These are phyloP conservation scores for Termitomyces heimii DNA, from an alignment of 768 basidiomycete genomes.

Conservation along the genomic window DNA sequence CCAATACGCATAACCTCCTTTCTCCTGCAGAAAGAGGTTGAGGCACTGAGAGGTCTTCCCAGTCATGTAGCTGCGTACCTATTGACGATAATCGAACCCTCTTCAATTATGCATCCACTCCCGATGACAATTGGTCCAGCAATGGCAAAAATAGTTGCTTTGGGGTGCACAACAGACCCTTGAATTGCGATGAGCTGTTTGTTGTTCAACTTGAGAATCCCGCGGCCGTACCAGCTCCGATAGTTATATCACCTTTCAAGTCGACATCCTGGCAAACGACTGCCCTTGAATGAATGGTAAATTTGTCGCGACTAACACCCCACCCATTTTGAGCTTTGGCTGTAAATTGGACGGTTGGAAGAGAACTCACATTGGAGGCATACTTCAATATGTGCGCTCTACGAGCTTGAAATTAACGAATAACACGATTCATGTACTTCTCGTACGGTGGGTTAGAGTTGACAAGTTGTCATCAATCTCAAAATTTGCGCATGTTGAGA, in stretches of 20 bases:
- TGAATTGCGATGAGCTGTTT: neutral
- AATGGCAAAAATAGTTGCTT: slow-evolving; percentile 89
- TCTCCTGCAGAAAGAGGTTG: slow-evolving; percentile 28
- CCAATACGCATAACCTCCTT: slow-evolving; percentile 93
- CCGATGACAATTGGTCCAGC: slow-evolving; percentile 91
- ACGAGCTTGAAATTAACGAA: neutral
- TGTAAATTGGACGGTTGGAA: neutral
- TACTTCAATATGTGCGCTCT: slow-evolving; percentile 1
- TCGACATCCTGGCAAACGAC: slow-evolving; percentile 93
- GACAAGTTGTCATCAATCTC: neutral
- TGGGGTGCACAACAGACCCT: slow-evolving; percentile 90
- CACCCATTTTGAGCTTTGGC: neutral
- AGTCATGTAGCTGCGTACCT: slow-evolving; percentile 33
- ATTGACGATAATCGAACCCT: slow-evolving; percentile 86
- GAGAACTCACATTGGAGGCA: slow-evolving; percentile 14
- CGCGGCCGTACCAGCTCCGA: slow-evolving; percentile 60
- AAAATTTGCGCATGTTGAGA: too few species aligned
- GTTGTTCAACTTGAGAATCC: neutral
- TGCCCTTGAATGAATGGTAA: slow-evolving; percentile 86
- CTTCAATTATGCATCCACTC: slow-evolving; percentile 85
- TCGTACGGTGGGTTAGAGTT: too few species aligned
- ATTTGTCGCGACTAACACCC: slow-evolving; percentile 68
- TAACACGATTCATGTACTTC: neutral
- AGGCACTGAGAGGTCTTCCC: neutral
- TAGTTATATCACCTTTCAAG: slow-evolving; percentile 89